phyloP scores from a whole-genome alignment of 2,329 filamentous ascomycete genomes.

The Ilyonectria sp. region DNA sequence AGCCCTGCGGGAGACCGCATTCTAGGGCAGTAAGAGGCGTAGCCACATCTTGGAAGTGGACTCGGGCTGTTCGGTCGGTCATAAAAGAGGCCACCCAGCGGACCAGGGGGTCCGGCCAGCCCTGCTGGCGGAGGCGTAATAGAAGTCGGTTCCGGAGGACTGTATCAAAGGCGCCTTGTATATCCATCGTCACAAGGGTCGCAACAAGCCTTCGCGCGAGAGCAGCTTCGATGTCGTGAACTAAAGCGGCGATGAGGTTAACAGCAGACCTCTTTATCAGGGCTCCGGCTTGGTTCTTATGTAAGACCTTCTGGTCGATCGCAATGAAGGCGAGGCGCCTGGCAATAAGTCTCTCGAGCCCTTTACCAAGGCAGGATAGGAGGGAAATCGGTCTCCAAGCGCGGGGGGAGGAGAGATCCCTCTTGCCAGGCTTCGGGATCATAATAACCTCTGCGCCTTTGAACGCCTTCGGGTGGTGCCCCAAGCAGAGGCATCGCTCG shows the following conservation, averaged over 20 bases:
- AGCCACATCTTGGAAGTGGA: slow-evolving; percentile 25
- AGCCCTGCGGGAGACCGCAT: slow-evolving; percentile 20
- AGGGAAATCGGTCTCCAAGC: slow-evolving; percentile 46
- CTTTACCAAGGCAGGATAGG: slow-evolving; percentile 46
- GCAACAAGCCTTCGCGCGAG: slow-evolving; percentile 24
- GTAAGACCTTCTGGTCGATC: slow-evolving; percentile 38
- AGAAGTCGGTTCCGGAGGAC: slow-evolving; percentile 37
- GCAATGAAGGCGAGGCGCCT: slow-evolving; percentile 37
- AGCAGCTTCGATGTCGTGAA: slow-evolving; percentile 39
- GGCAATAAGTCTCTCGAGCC: slow-evolving; percentile 45
- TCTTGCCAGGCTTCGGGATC: slow-evolving; percentile 42
- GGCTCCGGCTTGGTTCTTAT: slow-evolving; percentile 38
- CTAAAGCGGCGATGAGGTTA: slow-evolving; percentile 27
- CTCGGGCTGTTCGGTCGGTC: neutral
- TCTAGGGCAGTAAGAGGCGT: slow-evolving; percentile 14
- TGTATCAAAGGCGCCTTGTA: slow-evolving; percentile 38
- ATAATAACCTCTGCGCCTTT: slow-evolving; percentile 43
- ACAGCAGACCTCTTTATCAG: slow-evolving; percentile 40
- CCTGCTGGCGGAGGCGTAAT: slow-evolving; percentile 33
- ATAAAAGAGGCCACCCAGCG: slow-evolving; percentile 36
- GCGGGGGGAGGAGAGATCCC: slow-evolving; percentile 34
- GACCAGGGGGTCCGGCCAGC: slow-evolving; percentile 28
- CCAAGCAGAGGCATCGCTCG: slow-evolving; percentile 32
- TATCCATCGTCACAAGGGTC: slow-evolving; percentile 36
- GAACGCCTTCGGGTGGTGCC: slow-evolving; percentile 40